A percentile compares a stretch with the other conserved stretches of the same genome.
Evolutionary conservation across 768 basidiomycete genomes (phyloP).

Genomic region (Dentipellis fragilis): DNA sequence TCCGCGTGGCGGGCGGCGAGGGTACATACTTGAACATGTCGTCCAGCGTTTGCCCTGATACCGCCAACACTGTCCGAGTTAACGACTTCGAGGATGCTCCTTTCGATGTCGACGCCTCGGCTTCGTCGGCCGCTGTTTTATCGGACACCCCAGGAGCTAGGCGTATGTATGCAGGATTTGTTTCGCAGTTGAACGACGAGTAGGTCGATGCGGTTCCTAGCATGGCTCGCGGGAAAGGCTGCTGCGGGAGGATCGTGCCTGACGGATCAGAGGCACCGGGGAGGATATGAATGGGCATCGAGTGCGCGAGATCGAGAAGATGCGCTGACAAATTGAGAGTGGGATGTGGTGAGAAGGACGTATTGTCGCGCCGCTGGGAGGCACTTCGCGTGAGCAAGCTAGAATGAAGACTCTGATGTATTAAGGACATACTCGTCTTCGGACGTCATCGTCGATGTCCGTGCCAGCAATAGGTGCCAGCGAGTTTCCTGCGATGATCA

Average conservation of each 20-base stretch:
- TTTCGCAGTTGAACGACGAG: constrained; percentile 64
- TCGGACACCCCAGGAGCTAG: constrained; percentile 28
- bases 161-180: constrained; percentile 83
- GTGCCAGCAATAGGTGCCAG: constrained; percentile 42
- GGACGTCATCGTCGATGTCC: constrained; percentile 21
- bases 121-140: constrained; percentile 1
- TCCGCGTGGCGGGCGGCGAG: constrained; percentile 56
- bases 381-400: neutral
- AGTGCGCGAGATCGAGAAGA: constrained; percentile 64
- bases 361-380: constrained; percentile 51
- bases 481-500: constrained; percentile 89
- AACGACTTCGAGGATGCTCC: constrained; percentile 4
- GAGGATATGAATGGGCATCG: constrained; percentile 79
- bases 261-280: constrained; percentile 86
- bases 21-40: constrained; percentile 93
- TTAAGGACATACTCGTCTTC: neutral
- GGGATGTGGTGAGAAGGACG: constrained; percentile 68
- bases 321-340: constrained; percentile 56
- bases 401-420: neutral
- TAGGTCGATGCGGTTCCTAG: constrained; percentile 55
- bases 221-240: constrained; percentile 87
- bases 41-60: constrained; percentile 87
- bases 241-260: constrained; percentile 86
- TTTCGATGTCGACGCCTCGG: constrained; percentile 6
- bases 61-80: constrained; percentile 61